Percentiles rank a stretch among this genome's conserved stretches.
These are phyloP conservation scores for Aurifilum marmelostoma DNA, from an alignment of 2,329 filamentous ascomycete genomes.

Conservation along the genomic window DNA sequence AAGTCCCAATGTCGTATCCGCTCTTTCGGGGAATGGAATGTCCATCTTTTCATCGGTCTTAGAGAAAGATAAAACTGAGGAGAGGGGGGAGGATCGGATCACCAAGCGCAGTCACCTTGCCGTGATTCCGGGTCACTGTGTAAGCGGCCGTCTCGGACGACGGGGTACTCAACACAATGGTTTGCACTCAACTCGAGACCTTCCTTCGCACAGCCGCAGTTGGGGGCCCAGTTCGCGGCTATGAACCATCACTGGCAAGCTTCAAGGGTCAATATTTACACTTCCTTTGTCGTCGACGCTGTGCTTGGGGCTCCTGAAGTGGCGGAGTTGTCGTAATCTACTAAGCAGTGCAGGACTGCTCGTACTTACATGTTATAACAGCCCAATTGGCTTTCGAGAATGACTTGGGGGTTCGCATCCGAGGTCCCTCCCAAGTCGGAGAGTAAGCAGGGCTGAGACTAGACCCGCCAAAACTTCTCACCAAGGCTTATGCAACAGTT, in stretches of 20 bases:
- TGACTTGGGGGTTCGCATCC: too few species aligned
- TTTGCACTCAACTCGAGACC: too few species aligned
- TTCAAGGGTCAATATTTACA: too few species aligned
- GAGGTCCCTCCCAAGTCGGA: not conserved
- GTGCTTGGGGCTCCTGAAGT: too few species aligned
- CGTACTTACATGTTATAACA: too few species aligned
- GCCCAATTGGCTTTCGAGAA: too few species aligned
- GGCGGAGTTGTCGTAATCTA: too few species aligned
- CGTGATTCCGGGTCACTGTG: not conserved
- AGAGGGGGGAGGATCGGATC: too few species aligned
- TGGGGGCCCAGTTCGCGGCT: not conserved
- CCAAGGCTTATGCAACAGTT: not conserved
- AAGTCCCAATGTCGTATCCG: not conserved
- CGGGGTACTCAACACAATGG: not conserved
- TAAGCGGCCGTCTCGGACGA: not conserved
- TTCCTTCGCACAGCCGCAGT: too few species aligned
- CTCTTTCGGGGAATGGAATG: not conserved
- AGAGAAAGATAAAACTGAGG: not conserved
- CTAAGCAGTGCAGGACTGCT: too few species aligned
- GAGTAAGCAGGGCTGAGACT: not conserved
- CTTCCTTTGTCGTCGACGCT: too few species aligned
- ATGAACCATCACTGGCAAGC: not conserved
- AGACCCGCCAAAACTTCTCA: not conserved
- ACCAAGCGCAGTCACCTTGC: too few species aligned
- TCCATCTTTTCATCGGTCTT: not conserved